phyloP scores from a whole-genome alignment of 2,329 filamentous ascomycete genomes.

The Penicillium nordicum region DNA sequence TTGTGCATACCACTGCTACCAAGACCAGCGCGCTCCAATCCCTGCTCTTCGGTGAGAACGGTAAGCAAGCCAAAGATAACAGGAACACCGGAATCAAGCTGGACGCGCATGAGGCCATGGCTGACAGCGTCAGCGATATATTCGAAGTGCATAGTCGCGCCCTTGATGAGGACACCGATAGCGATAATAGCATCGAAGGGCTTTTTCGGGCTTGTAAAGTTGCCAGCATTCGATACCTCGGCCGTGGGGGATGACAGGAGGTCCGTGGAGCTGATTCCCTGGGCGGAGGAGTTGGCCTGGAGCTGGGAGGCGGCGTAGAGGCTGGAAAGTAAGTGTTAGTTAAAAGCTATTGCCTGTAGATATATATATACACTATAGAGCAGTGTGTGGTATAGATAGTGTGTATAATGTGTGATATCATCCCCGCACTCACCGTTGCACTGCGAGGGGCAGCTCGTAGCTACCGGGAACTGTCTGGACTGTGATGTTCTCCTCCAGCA shows the following conservation, averaged over 20 bases:
- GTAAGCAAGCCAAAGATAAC: constrained; percentile 92
- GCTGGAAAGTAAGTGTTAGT: constrained; percentile 43
- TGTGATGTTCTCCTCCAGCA: constrained; percentile 83
- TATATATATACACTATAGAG: background rate
- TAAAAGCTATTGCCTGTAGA: background rate
- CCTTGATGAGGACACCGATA: constrained; percentile 95
- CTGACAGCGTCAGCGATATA: constrained; percentile 92
- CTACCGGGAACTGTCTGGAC: constrained; percentile 86
- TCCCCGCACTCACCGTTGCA: constrained; percentile 62
- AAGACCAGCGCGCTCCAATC: constrained; percentile 76
- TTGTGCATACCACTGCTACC: constrained; percentile 64
- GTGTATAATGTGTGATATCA: background rate
- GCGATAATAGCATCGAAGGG: constrained; percentile 94
- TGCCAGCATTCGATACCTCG: constrained; percentile 57
- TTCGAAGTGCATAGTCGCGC: constrained; percentile 99
- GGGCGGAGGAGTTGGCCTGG: constrained; percentile 58
- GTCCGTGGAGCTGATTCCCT: constrained; percentile 48
- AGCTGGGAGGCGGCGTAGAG: constrained; percentile 83
- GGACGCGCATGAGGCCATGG: constrained; percentile 90
- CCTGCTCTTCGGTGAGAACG: constrained; percentile 83
- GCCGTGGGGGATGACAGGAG: constrained; percentile 62
- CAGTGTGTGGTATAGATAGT: background rate
- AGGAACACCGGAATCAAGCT: constrained; percentile 82
- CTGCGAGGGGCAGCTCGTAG: constrained; percentile 90
- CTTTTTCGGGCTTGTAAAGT: constrained; percentile 36